Conservation (phyloP, 192 early-diverging fungal species). For the Dispira simplex region DNA sequence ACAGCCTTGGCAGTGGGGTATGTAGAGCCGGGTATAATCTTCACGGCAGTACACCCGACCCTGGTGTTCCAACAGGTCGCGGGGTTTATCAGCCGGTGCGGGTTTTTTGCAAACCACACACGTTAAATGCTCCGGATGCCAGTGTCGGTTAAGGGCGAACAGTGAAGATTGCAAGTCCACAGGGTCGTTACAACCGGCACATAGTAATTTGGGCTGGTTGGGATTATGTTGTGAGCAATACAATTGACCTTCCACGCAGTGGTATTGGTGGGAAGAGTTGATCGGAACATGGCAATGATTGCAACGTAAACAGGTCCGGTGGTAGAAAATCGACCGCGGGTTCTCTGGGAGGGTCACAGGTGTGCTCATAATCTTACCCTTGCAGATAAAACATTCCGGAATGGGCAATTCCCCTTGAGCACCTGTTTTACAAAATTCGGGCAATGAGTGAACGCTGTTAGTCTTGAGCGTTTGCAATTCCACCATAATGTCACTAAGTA, state of each 20-base stretch:
- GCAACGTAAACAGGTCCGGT: slow-evolving; percentile 2
- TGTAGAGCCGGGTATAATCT: slow-evolving; percentile 47
- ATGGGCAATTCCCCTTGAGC: not conserved
- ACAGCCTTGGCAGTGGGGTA: slow-evolving; percentile 53
- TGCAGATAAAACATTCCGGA: not conserved
- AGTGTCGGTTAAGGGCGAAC: slow-evolving; percentile 18
- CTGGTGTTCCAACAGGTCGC: slow-evolving; percentile 34
- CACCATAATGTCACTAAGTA: slow-evolving; percentile 7
- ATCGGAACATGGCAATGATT: not conserved
- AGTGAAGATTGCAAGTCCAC: slow-evolving; percentile 9
- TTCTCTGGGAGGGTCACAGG: not conserved
- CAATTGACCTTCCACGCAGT: not conserved
- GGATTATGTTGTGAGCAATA: not conserved
- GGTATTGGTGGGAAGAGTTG: not conserved
- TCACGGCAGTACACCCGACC: slow-evolving; percentile 45
- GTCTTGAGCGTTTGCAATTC: slow-evolving; percentile 4
- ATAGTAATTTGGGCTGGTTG: not conserved
- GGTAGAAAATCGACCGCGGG: not conserved
- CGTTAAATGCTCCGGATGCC: slow-evolving; percentile 21
- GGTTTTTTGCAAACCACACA: slow-evolving; percentile 19
- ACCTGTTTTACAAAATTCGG: not conserved
- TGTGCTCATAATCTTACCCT: not conserved
- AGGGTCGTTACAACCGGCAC: not conserved
- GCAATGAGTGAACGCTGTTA: not conserved
- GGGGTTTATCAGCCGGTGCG: slow-evolving; percentile 11